Conservation (phyloP, 495 filamentous ascomycete species). For the Cairneyella variabilis region DNA sequence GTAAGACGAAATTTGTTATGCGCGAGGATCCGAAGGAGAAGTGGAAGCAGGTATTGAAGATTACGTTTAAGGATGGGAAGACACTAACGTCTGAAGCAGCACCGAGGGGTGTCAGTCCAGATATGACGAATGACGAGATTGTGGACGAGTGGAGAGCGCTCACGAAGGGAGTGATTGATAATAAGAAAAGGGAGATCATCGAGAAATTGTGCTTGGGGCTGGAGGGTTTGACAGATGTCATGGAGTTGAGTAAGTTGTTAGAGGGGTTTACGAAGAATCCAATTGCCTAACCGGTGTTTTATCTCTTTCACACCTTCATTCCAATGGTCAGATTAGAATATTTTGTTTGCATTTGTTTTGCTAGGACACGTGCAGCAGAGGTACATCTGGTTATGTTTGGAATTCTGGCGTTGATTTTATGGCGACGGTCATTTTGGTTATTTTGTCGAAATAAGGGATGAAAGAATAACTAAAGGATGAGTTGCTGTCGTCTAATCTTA, state of each 20-base stretch:
- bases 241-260: constrained; percentile 1
- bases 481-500: too few species aligned
- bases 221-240: constrained; percentile 14
- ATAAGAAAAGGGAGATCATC: constrained; percentile 28
- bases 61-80: constrained; percentile 26
- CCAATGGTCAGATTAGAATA: too few species aligned
- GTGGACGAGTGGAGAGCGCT: constrained; percentile 31
- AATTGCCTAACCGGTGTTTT: too few species aligned
- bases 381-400: too few species aligned
- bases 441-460: too few species aligned
- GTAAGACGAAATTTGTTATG: constrained; percentile 34
- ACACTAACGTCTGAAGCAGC: constrained; percentile 16
- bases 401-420: too few species aligned
- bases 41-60: not conserved
- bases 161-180: constrained; percentile 28
- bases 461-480: too few species aligned
- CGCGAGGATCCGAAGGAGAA: constrained; percentile 19
- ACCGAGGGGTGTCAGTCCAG: constrained; percentile 27
- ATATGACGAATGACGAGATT: constrained; percentile 35
- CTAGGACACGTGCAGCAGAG: too few species aligned
- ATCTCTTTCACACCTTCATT: too few species aligned
- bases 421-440: too few species aligned
- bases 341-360: too few species aligned
- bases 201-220: constrained; percentile 31
- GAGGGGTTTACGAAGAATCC: not conserved